These are phyloP conservation scores for Trypanosomatidae sp. DNA, from an alignment of 208 protist species.

Conservation along the genomic window DNA sequence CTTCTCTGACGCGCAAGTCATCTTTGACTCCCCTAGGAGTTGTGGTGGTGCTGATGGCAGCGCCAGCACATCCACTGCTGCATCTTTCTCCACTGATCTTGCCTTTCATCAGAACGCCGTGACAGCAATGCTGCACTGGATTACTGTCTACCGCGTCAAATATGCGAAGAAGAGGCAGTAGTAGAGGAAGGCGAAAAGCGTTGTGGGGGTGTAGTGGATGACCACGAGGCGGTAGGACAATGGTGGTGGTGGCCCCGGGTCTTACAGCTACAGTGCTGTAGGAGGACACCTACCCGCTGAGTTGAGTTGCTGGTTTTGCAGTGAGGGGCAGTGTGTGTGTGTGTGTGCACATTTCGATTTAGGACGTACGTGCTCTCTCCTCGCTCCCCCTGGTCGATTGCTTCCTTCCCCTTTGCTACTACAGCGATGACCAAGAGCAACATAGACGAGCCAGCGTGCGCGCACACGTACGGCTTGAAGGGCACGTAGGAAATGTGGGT, in stretches of 20 bases:
- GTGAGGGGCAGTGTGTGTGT: not conserved
- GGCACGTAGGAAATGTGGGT: not conserved
- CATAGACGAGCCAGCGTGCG: not conserved
- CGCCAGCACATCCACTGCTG: slow-evolving; percentile 5
- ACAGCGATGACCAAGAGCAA: not conserved
- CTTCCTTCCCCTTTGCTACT: not conserved
- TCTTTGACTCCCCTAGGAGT: slow-evolving; percentile 6
- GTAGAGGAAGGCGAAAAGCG: not conserved
- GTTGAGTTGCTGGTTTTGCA: not conserved
- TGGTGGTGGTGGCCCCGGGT: not conserved
- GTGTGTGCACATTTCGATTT: not conserved
- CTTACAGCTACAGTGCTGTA: not conserved
- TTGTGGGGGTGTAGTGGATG: not conserved
- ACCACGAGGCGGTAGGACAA: not conserved
- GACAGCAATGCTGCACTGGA: slow-evolving; percentile 69
- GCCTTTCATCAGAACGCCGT: slow-evolving; percentile 50
- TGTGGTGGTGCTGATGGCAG: not conserved
- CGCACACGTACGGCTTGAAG: not conserved
- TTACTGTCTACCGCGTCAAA: slow-evolving; percentile 49
- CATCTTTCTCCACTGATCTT: slow-evolving; percentile 40
- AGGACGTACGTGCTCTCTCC: not conserved
- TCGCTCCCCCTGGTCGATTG: not conserved
- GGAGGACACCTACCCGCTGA: not conserved
- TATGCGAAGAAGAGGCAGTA: slow-evolving; percentile 33
- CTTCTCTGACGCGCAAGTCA: slow-evolving; percentile 28